Percentiles rank a stretch among this genome's conserved stretches.
These are phyloP conservation scores for Nakazawaea laoshanensis DNA, from an alignment of 805 yeast genomes.

Conservation along the genomic window DNA sequence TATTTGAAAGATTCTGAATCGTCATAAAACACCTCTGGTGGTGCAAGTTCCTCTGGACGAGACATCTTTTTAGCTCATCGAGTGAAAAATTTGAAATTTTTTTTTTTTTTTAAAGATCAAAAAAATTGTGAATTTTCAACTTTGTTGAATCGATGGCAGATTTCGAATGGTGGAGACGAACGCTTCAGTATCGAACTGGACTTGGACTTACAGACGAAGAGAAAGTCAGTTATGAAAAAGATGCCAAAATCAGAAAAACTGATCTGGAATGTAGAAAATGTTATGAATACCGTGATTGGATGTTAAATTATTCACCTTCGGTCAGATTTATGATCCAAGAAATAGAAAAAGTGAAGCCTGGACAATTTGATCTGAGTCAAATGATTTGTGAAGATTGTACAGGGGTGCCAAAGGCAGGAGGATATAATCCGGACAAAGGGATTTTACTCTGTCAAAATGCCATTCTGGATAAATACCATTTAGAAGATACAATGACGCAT, in stretches of 20 bases:
- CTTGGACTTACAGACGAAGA: slow-evolving; percentile 51
- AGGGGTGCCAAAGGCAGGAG: slow-evolving; percentile 74
- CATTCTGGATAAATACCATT: slow-evolving; percentile 61
- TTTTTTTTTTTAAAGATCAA: too few relatives aligned
- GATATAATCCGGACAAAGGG: slow-evolving; percentile 87
- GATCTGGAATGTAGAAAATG: slow-evolving; percentile 59
- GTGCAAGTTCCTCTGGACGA: slow-evolving; percentile 93
- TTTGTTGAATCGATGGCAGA: too few relatives aligned
- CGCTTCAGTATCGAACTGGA: slow-evolving; percentile 64
- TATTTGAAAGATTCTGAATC: slow-evolving; percentile 86
- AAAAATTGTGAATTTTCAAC: too few relatives aligned
- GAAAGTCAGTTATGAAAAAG: slow-evolving; percentile 47
- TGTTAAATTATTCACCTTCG: slow-evolving; percentile 71
- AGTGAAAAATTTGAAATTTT: too few relatives aligned
- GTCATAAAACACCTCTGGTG: slow-evolving; percentile 92
- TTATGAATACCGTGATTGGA: slow-evolving; percentile 72
- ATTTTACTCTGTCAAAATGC: slow-evolving; percentile 82
- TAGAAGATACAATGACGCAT: slow-evolving; percentile 88
- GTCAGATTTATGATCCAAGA: slow-evolving; percentile 84
- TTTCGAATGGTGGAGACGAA: slow-evolving; percentile 78
- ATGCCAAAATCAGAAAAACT: slow-evolving; percentile 32
- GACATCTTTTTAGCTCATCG: slow-evolving; percentile 62
- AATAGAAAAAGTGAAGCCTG: slow-evolving; percentile 49
- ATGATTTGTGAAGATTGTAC: slow-evolving; percentile 80
- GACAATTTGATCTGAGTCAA: slow-evolving; percentile 38